phyloP scores from a whole-genome alignment of 169 alveolate species.

The Condylostoma magnum region DNA sequence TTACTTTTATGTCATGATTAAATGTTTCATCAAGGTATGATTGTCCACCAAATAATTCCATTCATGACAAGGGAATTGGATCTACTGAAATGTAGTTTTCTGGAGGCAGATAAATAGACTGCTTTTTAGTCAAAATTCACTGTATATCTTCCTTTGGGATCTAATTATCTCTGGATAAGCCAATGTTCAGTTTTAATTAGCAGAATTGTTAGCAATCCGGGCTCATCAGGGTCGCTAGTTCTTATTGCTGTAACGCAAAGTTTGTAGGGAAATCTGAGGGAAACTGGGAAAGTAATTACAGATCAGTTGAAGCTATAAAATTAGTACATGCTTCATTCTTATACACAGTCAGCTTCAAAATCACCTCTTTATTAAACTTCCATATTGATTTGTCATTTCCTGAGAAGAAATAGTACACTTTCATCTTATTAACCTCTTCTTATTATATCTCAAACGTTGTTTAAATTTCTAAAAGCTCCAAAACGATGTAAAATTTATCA shows the following conservation, averaged over 20 bases:
- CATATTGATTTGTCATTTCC: not conserved
- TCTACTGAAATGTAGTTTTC: conserved; percentile 43
- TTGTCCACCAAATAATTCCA: conserved; percentile 45
- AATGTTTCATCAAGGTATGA: not conserved
- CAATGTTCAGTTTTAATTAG: conserved; percentile 32
- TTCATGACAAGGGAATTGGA: conserved; percentile 52
- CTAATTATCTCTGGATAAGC: conserved; percentile 40
- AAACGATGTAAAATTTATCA: not conserved
- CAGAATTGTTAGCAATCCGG: not conserved
- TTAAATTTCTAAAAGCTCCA: not conserved
- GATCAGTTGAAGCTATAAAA: not conserved
- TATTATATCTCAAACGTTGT: not conserved
- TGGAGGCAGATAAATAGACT: conserved; percentile 46
- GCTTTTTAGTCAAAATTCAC: conserved; percentile 26
- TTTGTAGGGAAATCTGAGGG: not conserved
- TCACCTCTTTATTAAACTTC: not conserved
- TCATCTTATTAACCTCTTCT: not conserved
- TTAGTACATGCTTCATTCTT: not conserved
- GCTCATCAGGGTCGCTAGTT: conserved; percentile 5
- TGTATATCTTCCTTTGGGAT: conserved; percentile 37
- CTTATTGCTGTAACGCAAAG: conserved; percentile 2
- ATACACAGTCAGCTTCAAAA: not conserved
- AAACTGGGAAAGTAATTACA: not conserved
- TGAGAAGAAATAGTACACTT: conserved; percentile 7
- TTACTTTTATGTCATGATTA: not conserved